Percentiles rank a stretch among this genome's conserved stretches.
Evolutionary conservation across 2,329 filamentous ascomycete genomes (phyloP).

Genomic region (Trichoderma sp.): DNA sequence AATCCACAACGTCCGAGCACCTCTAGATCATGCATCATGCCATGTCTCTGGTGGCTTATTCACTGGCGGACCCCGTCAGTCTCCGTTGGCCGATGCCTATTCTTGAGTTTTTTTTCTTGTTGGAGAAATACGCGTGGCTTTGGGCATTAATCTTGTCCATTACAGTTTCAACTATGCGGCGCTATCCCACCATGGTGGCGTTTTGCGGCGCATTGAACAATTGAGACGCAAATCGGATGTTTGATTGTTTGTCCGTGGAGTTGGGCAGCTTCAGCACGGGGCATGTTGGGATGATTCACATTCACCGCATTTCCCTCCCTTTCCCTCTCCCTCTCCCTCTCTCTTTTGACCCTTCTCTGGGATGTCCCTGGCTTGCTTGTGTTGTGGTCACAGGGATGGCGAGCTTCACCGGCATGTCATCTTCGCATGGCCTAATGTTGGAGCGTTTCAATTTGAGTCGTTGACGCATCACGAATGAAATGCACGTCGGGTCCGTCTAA

Average conservation of each 20-base stretch:
- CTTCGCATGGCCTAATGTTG: neutral
- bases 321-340: neutral
- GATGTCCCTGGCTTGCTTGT: conserved; percentile 2
- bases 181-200: neutral
- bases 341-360: neutral
- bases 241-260: neutral
- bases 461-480: conserved; percentile 1
- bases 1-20: neutral
- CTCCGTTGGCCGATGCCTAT: conserved; percentile 7
- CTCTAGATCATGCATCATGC: neutral
- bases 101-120: neutral
- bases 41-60: neutral
- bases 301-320: neutral
- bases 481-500: conserved; percentile 3
- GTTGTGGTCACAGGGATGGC: neutral
- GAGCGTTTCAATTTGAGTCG: conserved; percentile 15
- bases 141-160: neutral
- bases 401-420: conserved; percentile 4
- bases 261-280: conserved; percentile 8
- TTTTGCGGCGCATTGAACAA: neutral
- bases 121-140: conserved; percentile 3
- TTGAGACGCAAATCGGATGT: neutral
- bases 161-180: conserved; percentile 14
- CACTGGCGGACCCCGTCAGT: neutral
- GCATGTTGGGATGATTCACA: neutral